A percentile compares a stretch with the other conserved stretches of the same genome.
These are phyloP conservation scores for Dichomitus squalens DNA, from an alignment of 1,284 basidiomycete genomes.

Conservation along the genomic window DNA sequence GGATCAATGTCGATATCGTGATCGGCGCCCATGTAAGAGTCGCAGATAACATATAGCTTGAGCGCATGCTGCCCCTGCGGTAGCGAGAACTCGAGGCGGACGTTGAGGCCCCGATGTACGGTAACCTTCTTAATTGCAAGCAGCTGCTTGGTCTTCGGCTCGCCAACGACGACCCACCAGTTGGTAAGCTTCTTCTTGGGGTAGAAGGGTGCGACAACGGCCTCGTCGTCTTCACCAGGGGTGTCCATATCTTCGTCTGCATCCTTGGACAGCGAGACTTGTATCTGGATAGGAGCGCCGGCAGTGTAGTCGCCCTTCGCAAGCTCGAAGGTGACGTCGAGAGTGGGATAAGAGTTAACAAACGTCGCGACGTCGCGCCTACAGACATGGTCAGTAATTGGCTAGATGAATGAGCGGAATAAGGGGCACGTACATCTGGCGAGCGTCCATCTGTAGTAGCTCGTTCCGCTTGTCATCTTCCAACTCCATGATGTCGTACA, in stretches of 20 bases:
- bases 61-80: slow-evolving; percentile 83
- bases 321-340: slow-evolving; percentile 86
- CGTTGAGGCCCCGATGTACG: slow-evolving; percentile 73
- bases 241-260: slow-evolving; percentile 80
- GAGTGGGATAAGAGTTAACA: slow-evolving; percentile 91
- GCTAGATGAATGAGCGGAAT: neutral
- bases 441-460: slow-evolving; percentile 83
- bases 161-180: slow-evolving; percentile 97
- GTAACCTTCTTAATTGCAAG: slow-evolving; percentile 97
- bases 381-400: slow-evolving; percentile 21
- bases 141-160: slow-evolving; percentile 72
- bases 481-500: slow-evolving; percentile 97
- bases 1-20: slow-evolving; percentile 84
- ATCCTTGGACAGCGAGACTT: slow-evolving; percentile 82
- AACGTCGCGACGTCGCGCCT: slow-evolving; percentile 91
- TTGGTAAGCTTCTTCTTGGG: slow-evolving; percentile 90
- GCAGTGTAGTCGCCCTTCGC: slow-evolving; percentile 85
- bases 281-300: slow-evolving; percentile 80
- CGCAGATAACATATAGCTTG: slow-evolving; percentile 92
- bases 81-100: slow-evolving; percentile 89
- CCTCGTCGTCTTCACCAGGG: slow-evolving; percentile 63
- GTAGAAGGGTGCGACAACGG: slow-evolving; percentile 91
- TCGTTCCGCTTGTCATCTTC: slow-evolving; percentile 87
- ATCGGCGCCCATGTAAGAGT: slow-evolving; percentile 89
- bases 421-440: slow-evolving; percentile 71